phyloP scores from a whole-genome alignment of 805 yeast species.

The Isabelozyma gotoi region DNA sequence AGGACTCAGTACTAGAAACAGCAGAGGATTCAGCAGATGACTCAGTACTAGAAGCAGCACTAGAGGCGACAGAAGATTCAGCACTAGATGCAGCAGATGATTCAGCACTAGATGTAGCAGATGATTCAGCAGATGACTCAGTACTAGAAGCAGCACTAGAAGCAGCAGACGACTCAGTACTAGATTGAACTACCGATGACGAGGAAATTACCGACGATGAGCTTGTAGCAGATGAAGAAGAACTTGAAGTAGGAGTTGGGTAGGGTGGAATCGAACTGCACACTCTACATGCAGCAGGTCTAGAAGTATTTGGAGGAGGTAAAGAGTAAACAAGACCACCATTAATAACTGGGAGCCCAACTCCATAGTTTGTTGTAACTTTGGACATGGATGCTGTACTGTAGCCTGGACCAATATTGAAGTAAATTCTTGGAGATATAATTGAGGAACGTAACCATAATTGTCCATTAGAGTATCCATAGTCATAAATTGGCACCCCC shows the following conservation, averaged over 20 bases:
- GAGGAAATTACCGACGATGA: slow-evolving; percentile 1
- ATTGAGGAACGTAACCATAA: no score
- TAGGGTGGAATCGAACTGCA: no score
- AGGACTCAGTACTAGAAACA: no score
- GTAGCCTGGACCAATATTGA: slow-evolving; percentile 8
- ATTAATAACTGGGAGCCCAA: no score
- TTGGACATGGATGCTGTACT: neutral
- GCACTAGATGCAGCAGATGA: neutral
- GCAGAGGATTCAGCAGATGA: slow-evolving; percentile 1
- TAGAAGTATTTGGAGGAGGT: no score
- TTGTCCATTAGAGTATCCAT: slow-evolving; percentile 14
- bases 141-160: neutral
- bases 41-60: slow-evolving; percentile 1
- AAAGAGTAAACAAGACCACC: no score
- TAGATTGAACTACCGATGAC: slow-evolving; percentile 4
- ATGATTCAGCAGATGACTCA: neutral
- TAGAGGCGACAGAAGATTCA: neutral
- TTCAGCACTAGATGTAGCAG: slow-evolving; percentile 3
- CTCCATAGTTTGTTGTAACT: no score
- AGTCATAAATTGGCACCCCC: slow-evolving; percentile 5
- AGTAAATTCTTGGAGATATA: slow-evolving; percentile 1
- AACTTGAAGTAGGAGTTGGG: no score
- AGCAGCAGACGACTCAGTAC: neutral
- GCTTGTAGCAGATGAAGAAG: neutral
- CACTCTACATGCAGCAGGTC: no score